These are phyloP conservation scores for Calonectria montana DNA, from an alignment of 2,329 filamentous ascomycete genomes.

Conservation along the genomic window DNA sequence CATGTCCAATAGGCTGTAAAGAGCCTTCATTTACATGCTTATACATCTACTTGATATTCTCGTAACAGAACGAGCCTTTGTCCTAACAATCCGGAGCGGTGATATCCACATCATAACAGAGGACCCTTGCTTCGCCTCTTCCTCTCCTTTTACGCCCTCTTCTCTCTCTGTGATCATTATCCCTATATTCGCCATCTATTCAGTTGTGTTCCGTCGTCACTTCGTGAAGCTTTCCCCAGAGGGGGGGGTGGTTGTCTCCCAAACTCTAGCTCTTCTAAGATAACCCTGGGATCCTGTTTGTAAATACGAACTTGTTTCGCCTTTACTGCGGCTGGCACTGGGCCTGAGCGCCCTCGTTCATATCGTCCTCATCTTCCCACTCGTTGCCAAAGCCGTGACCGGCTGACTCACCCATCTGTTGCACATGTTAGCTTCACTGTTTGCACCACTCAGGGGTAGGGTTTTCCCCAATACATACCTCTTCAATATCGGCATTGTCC, in stretches of 20 bases:
- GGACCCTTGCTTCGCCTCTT: neutral
- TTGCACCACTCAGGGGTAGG: conserved; percentile 5
- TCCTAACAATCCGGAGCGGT: conserved; percentile 11
- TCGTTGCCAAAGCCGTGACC: conserved; percentile 74
- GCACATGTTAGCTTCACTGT: conserved; percentile 25
- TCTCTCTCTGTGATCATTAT: neutral
- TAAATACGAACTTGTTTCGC: neutral
- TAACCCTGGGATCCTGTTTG: conserved; percentile 7
- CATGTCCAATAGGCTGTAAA: conserved; percentile 3
- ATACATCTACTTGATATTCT: conserved; percentile 13
- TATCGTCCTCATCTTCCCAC: conserved; percentile 80
- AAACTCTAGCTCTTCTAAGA: conserved; percentile 25
- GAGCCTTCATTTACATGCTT: conserved; percentile 10
- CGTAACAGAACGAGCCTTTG: neutral
- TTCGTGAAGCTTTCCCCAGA: conserved; percentile 33
- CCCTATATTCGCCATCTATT: conserved; percentile 11
- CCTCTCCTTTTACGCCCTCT: neutral
- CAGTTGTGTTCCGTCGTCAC: conserved; percentile 35
- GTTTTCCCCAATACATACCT: conserved; percentile 59
- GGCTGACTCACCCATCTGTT: conserved; percentile 77
- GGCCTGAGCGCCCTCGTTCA: conserved; percentile 68
- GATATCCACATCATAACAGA: conserved; percentile 6
- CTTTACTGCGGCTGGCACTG: conserved; percentile 80
- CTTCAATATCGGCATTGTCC: conserved; percentile 83
- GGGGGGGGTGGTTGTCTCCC: conserved; percentile 20